Conservation (phyloP, 495 filamentous ascomycete genomes). For the Physcia stellaris region DNA sequence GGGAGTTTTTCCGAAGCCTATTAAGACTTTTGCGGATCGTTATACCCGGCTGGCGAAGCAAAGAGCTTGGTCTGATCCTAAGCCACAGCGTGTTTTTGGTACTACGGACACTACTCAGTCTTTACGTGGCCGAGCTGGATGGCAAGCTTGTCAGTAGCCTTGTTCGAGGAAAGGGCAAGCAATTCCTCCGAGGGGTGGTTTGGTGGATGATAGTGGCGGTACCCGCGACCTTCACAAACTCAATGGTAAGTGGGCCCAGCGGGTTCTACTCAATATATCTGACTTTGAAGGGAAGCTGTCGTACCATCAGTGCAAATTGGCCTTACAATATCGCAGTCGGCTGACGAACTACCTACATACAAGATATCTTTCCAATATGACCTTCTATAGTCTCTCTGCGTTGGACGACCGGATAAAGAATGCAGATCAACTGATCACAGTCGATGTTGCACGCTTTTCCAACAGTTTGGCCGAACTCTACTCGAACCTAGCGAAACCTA, state of each 20-base stretch:
- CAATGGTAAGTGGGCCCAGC: no score
- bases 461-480: conserved; percentile 91
- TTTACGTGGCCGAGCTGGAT: conserved; percentile 94
- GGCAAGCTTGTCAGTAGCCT: conserved; percentile 80
- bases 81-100: conserved; percentile 85
- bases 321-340: conserved; percentile 80
- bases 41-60: conserved; percentile 77
- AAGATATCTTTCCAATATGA: conserved; percentile 88
- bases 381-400: conserved; percentile 91
- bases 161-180: conserved; percentile 79
- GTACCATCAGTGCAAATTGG: conserved; percentile 91
- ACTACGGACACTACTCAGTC: conserved; percentile 72
- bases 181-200: conserved; percentile 76
- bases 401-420: conserved; percentile 98
- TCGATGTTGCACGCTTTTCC: conserved; percentile 91
- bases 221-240: conserved; percentile 98
- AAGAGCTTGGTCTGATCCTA: conserved; percentile 70
- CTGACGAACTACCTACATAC: conserved; percentile 87
- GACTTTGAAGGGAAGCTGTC: conserved; percentile 55
- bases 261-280: conserved; percentile 15
- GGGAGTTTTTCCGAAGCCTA: conserved; percentile 86
- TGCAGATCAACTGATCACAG: conserved; percentile 91
- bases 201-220: conserved; percentile 99
- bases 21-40: conserved; percentile 71
- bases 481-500: conserved; percentile 91